These are phyloP conservation scores for Mycena sp. DNA, from an alignment of 1,284 basidiomycete species.

Conservation along the genomic window DNA sequence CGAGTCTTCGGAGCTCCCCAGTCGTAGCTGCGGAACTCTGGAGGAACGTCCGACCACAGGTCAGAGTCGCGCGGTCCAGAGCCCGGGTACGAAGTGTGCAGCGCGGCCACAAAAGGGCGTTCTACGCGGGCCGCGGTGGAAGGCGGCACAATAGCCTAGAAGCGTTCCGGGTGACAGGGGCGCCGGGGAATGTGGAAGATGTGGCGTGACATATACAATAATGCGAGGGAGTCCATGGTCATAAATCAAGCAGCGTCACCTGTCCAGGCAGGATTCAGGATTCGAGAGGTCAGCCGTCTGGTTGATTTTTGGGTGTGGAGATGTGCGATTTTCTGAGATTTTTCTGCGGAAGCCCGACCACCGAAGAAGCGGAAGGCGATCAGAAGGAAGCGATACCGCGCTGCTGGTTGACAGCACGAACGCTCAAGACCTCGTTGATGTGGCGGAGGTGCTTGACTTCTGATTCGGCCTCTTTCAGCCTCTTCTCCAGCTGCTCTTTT, in stretches of 20 bases:
- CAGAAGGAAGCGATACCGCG: slow-evolving; percentile 68
- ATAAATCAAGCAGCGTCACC: slow-evolving; percentile 58
- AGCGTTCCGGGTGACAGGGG: slow-evolving; percentile 28
- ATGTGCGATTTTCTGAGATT: slow-evolving; percentile 43
- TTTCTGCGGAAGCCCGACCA: slow-evolving; percentile 40
- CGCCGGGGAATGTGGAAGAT: slow-evolving; percentile 29
- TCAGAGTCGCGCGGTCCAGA: slow-evolving; percentile 41
- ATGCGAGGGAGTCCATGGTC: slow-evolving; percentile 55
- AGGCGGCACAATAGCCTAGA: slow-evolving; percentile 33
- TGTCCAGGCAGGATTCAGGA: slow-evolving; percentile 60
- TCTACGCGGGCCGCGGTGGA: slow-evolving; percentile 21
- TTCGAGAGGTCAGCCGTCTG: slow-evolving; percentile 48
- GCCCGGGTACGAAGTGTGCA: slow-evolving; percentile 43
- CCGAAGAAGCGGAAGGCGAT: slow-evolving; percentile 44
- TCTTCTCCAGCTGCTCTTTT: slow-evolving; percentile 74
- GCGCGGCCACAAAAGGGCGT: slow-evolving; percentile 61
- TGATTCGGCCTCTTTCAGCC: slow-evolving; percentile 77
- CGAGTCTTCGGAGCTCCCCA: slow-evolving; percentile 41
- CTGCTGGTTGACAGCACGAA: slow-evolving; percentile 77
- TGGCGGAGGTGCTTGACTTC: slow-evolving; percentile 81
- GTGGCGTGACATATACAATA: slow-evolving; percentile 59
- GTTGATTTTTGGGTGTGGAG: slow-evolving; percentile 33
- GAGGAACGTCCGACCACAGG: slow-evolving; percentile 44
- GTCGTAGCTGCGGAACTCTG: slow-evolving; percentile 25
- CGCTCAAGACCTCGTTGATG: slow-evolving; percentile 87